These are phyloP conservation scores for Ilyonectria robusta DNA, from an alignment of 2,329 filamentous ascomycete species.

Conservation along the genomic window DNA sequence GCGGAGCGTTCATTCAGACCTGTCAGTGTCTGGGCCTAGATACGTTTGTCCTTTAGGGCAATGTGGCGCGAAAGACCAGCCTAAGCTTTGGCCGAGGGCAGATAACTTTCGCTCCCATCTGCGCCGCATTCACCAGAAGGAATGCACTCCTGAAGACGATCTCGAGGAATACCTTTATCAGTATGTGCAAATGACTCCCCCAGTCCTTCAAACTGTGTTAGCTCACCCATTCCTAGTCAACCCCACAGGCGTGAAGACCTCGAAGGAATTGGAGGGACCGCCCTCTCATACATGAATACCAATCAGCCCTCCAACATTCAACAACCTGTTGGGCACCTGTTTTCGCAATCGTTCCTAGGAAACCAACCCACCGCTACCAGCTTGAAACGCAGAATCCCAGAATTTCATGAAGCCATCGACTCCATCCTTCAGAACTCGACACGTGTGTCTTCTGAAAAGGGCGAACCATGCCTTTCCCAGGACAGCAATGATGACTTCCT, in stretches of 20 bases:
- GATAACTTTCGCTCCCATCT: conserved; percentile 93
- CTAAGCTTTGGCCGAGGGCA: conserved; percentile 82
- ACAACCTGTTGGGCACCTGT: conserved; percentile 30
- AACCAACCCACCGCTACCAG: conserved; percentile 1
- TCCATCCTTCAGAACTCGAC: conserved; percentile 26
- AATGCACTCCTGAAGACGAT: conserved; percentile 55
- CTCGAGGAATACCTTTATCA: conserved; percentile 53
- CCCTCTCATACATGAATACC: conserved; percentile 41
- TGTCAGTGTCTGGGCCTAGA: conserved; percentile 41
- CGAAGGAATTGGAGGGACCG: conserved; percentile 48
- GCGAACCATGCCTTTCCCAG: conserved; percentile 29
- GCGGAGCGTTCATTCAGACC: conserved; percentile 77
- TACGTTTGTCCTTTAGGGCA: conserved; percentile 46
- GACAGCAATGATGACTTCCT: conserved; percentile 36
- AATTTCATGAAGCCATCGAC: conserved; percentile 23
- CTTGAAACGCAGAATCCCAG: conserved; percentile 16
- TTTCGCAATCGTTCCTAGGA: conserved; percentile 15
- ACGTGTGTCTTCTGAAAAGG: conserved; percentile 33
- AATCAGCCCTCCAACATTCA: conserved; percentile 29
- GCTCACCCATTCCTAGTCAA: conserved; percentile 26
- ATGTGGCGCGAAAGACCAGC: conserved; percentile 41
- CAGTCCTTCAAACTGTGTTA: not conserved
- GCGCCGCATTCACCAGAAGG: conserved; percentile 72
- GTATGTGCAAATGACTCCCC: conserved; percentile 22
- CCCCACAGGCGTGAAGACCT: conserved; percentile 39